phyloP scores from a whole-genome alignment of 2,329 filamentous ascomycete species.

The Phyllachora maydis region DNA sequence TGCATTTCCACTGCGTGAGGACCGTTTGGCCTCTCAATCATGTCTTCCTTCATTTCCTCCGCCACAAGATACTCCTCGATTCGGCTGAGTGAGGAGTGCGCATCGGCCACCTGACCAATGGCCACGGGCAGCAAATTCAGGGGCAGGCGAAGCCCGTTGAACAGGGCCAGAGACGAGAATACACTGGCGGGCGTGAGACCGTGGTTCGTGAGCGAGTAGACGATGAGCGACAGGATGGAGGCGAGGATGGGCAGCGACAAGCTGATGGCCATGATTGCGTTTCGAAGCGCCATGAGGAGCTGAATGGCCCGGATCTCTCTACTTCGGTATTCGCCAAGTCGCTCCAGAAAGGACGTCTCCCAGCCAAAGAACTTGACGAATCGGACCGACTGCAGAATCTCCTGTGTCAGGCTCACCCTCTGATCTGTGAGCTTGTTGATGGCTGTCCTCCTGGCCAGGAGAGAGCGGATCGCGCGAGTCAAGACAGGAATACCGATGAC shows the following conservation, averaged over 20 bases:
- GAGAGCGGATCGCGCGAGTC: slow-evolving; percentile 52
- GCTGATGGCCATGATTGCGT: slow-evolving; percentile 66
- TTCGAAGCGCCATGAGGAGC: slow-evolving; percentile 60
- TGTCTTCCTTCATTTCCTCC: slow-evolving; percentile 64
- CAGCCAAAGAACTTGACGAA: slow-evolving; percentile 97
- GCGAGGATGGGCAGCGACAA: slow-evolving; percentile 84
- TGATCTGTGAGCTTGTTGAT: slow-evolving; percentile 95
- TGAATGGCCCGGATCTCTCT: slow-evolving; percentile 74
- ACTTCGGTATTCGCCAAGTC: slow-evolving; percentile 52
- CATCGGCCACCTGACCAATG: slow-evolving; percentile 77
- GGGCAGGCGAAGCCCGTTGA: slow-evolving; percentile 79
- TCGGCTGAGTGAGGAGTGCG: slow-evolving; percentile 63
- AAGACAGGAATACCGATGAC: slow-evolving; percentile 60
- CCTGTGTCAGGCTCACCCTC: slow-evolving; percentile 75
- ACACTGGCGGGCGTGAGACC: slow-evolving; percentile 53
- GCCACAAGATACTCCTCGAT: slow-evolving; percentile 76
- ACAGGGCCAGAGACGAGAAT: slow-evolving; percentile 84
- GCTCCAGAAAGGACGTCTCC: slow-evolving; percentile 70
- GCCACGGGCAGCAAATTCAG: slow-evolving; percentile 78
- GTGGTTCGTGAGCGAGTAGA: slow-evolving; percentile 47
- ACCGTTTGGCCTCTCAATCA: slow-evolving; percentile 29
- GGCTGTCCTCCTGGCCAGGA: slow-evolving; percentile 52
- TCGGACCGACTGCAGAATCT: slow-evolving; percentile 74
- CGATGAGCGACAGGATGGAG: slow-evolving; percentile 89
- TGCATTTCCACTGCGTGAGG: slow-evolving; percentile 53